Base-by-base conservation (phyloP, 495 filamentous ascomycete species). In the Neurospora sp. region DNA sequence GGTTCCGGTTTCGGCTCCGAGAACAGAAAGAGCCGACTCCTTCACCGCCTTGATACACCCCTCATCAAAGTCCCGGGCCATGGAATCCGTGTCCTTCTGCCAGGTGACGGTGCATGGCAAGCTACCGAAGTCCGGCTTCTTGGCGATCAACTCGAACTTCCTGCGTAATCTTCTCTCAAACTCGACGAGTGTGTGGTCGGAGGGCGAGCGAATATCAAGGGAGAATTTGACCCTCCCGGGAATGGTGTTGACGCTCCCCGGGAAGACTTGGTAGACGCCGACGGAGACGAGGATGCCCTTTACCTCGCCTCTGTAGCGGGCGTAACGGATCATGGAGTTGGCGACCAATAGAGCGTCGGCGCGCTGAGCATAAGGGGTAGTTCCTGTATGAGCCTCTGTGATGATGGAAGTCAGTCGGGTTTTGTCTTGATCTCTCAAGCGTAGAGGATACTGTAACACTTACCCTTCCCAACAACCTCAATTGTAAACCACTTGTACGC, bases 221-320 rank as follows among this genome's bases (percentile, higher is more conserved):
- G 86, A 89, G 78, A 94, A 93, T 46, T 85, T 85, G 42, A 93
- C 92, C 11, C 80, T 77, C 0, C 91, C 90, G 0, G 92, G 92
- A 4, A 94, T 90, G 0, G 92, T 94, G 79, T 94, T 94, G 20
- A 91, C 91, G 73, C 85, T 89, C 8, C 91, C 90, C 0, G 91
- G 91, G 42, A 84, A 88, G 12, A 90, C 84, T 20, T 86, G 90
- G 41, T 94, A 77, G 69, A 94, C 92, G 0, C 92, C 92, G 3
- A 92, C 92, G 9, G 89, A 91, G 16, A 90, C 92, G 4, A 94
- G 81, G 20, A 88, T 90, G 5, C 83, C 83, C 70, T 86, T 75
- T 54, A 82, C 77, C 3, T 85, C 85, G 16, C 92, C 92, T 2
- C 90, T 82, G 69, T 88, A 87, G 77, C 91, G 89, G 1, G 88